Conservation (phyloP, 345 rosid species). For the Trapa bicornis region DNA sequence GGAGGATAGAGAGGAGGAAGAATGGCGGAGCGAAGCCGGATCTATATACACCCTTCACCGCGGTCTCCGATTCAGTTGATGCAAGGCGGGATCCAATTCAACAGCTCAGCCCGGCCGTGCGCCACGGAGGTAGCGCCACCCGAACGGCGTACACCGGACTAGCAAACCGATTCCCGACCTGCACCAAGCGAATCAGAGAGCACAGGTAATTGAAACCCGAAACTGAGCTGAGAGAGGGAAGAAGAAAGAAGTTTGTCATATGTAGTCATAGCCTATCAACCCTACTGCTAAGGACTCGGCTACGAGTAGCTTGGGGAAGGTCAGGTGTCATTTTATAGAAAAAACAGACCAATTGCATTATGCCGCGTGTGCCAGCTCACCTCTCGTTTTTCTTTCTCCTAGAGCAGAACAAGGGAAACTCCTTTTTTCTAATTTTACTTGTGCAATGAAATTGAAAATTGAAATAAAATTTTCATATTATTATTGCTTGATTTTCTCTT, state of each 20-base stretch:
- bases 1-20: neutral
- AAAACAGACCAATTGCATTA: slow-evolving; percentile 18
- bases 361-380: neutral
- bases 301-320: neutral
- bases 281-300: neutral
- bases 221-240: slow-evolving; percentile 12
- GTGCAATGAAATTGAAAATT: too few relatives aligned
- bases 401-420: too few relatives aligned
- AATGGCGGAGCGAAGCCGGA: neutral
- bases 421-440: too few relatives aligned
- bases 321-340: slow-evolving; percentile 23
- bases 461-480: too few relatives aligned
- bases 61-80: slow-evolving; percentile 97
- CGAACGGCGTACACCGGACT: neutral
- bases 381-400: too few relatives aligned
- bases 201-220: slow-evolving; percentile 3
- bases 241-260: too few relatives aligned
- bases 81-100: slow-evolving; percentile 66
- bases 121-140: too few relatives aligned
- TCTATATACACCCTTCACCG: slow-evolving; percentile 30
- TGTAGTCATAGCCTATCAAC: too few relatives aligned
- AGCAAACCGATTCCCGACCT: slow-evolving; percentile 3
- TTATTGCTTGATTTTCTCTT: too few relatives aligned
- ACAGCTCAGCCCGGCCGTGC: too few relatives aligned
- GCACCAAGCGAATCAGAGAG: slow-evolving; percentile 8